Conservation (phyloP, 176 grass and related monocot species). For the Lolium multiflorum region DNA sequence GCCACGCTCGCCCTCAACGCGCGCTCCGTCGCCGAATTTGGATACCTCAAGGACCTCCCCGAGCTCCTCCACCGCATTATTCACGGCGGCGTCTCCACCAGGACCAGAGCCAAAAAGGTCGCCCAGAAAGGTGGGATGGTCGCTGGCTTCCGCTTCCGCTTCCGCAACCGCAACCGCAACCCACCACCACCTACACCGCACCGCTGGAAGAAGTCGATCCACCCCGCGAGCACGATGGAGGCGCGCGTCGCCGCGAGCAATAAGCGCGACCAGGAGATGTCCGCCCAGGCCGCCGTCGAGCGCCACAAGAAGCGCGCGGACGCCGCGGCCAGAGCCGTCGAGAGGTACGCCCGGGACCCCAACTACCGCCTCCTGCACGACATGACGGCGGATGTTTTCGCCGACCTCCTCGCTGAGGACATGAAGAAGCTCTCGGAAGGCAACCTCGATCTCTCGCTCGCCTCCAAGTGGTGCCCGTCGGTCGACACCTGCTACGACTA, state of each 20-base stretch:
- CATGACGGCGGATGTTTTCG: conserved; percentile 57
- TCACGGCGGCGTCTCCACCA: conserved; percentile 46
- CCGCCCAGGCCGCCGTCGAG: conserved; percentile 39
- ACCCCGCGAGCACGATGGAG: background rate
- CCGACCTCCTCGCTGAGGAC: conserved; percentile 61
- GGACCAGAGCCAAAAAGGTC: conserved; percentile 26
- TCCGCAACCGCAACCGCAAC: too few species aligned
- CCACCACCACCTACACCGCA: background rate
- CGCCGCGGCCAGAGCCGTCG: conserved; percentile 48
- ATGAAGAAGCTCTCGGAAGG: conserved; percentile 54
- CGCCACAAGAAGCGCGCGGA: conserved; percentile 49
- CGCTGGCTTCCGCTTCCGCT: too few species aligned
- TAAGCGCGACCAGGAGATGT: conserved; percentile 33
- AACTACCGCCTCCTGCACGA: conserved; percentile 71
- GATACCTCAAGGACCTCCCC: conserved; percentile 84
- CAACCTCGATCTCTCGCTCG: conserved; percentile 57
- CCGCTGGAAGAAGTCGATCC: background rate
- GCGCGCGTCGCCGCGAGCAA: conserved; percentile 54
- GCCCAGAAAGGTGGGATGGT: background rate
- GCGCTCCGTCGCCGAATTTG: conserved; percentile 46
- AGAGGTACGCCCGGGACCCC: conserved; percentile 49
- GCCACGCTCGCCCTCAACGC: conserved; percentile 73
- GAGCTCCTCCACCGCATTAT: conserved; percentile 80
- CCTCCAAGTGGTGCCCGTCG: conserved; percentile 80
- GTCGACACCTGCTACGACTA: conserved; percentile 59